Evolutionary conservation across 306 rosid species (phyloP).

Genomic region (Begonia peltatifolia): DNA sequence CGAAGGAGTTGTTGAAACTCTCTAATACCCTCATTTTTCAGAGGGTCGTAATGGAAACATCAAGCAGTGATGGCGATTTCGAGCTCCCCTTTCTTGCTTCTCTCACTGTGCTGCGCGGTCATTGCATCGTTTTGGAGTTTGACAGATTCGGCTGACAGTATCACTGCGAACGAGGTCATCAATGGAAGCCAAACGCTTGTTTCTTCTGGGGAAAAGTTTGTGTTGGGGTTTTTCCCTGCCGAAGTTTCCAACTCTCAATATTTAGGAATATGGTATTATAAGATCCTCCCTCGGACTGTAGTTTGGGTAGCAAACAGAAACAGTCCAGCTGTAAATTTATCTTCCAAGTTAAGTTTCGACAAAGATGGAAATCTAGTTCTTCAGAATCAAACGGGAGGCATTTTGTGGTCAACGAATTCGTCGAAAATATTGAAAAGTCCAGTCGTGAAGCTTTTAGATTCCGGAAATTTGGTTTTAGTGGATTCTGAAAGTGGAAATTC

Average conservation of each 20-base stretch:
- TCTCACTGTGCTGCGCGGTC: constrained; percentile 10
- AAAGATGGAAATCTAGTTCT: constrained; percentile 25
- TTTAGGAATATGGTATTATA: constrained; percentile 39
- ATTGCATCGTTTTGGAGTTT: constrained; percentile 8
- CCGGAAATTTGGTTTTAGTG: constrained; percentile 31
- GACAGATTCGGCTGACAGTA: constrained; percentile 15
- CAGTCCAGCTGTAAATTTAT: constrained; percentile 14
- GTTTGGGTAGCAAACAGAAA: constrained; percentile 47
- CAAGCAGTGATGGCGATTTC: constrained; percentile 18
- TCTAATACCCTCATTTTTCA: background rate
- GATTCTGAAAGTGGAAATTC: constrained; percentile 8
- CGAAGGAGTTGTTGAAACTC: background rate
- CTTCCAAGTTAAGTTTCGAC: constrained; percentile 15
- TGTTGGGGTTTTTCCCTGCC: constrained; percentile 32
- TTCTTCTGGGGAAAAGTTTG: constrained; percentile 28
- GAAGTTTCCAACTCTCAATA: constrained; percentile 18
- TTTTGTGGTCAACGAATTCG: constrained; percentile 26
- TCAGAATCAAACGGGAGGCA: constrained; percentile 9
- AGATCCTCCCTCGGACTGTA: constrained; percentile 3
- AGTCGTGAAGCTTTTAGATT: constrained; percentile 17
- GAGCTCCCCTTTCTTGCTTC: constrained; percentile 10
- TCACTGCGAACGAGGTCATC: constrained; percentile 19
- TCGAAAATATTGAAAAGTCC: constrained; percentile 12
- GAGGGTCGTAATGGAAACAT: background rate
- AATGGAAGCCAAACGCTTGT: constrained; percentile 22